Percentiles rank a stretch among this genome's conserved stretches.
Conservation (phyloP, 2,329 filamentous ascomycete genomes). For the Cladosporium sp. region DNA sequence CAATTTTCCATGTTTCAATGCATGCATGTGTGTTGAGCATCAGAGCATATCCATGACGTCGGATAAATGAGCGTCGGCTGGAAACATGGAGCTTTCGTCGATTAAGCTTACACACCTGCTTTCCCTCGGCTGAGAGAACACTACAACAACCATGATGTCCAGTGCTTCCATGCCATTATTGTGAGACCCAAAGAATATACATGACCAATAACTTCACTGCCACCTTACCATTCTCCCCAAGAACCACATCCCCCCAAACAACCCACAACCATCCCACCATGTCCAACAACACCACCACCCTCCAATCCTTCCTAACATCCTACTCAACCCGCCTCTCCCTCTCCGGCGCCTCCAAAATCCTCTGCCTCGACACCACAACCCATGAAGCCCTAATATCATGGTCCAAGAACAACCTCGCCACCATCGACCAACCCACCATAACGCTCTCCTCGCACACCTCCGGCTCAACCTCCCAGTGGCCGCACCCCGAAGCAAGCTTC, state of each 20-base stretch:
- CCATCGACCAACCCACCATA: constrained; percentile 11
- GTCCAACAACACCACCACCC: background rate
- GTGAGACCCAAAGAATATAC: background rate
- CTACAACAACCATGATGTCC: background rate
- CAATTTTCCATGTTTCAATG: background rate
- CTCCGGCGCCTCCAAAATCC: constrained; percentile 21
- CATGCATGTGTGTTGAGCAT: background rate
- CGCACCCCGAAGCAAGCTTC: constrained; percentile 8
- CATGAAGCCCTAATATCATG: constrained; percentile 6
- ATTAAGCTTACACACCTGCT: background rate
- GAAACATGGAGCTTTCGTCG: constrained; percentile 9
- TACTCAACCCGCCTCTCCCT: constrained; percentile 18
- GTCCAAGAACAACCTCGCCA: constrained; percentile 8
- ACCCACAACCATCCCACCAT: background rate
- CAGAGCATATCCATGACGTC: background rate
- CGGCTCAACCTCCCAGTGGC: constrained; percentile 8
- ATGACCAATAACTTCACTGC: background rate
- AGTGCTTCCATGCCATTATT: background rate
- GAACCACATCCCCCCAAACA: background rate
- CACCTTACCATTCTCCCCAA: background rate
- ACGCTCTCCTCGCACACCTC: background rate
- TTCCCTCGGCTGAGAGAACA: constrained; percentile 5
- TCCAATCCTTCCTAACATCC: constrained; percentile 16
- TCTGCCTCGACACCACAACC: constrained; percentile 11
- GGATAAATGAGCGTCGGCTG: background rate